Evolutionary conservation across 768 basidiomycete species (phyloP), one percentile per base, ranked within the genome.

Genomic region (Suillus clintonianus): DNA sequence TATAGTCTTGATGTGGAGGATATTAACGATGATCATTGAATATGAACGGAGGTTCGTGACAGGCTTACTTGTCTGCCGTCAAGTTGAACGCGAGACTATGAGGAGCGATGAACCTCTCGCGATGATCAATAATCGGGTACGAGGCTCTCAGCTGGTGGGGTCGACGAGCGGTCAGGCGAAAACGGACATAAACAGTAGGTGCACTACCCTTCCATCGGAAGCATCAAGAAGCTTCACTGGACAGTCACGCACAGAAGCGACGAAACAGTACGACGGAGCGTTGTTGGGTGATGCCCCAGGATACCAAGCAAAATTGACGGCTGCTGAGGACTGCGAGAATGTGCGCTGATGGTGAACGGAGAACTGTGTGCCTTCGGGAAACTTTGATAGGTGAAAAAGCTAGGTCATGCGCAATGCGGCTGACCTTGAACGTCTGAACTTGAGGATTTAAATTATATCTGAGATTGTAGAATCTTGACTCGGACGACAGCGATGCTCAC

Each of bases 101-200:
- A 0, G 97, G 95, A 0, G 94, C 95, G 45, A 97, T 81, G 60
- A 93, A 87, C 37, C 95, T 85, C 77, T 98, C 97, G n/a, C 91
- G 82, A 69, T 99, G 96, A 74, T 98, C 95, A 11, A 98, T 85
- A 43, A 98, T 97, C 45, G 82, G 82, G 74, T 99, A 98, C 1
- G 94, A 95, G 0, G 95, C 97, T 19, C 96, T 86, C 22, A 94
- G 84, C 96, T 97, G 30, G 34, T 9, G 22, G 7, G 42, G 48
- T 53, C 37, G 37, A 51, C 41, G 37, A 43, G 24, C 27, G 4
- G 17, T 32, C 47, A 24, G 43, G 57, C 36, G 24, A n/a, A 34
- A 36, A 24, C 2, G 15, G 14, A 45, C 37, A 55, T n/a, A 55
- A 56, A 43, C 15, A 59, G 37, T 56, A 22, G 54, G 45, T 11